phyloP scores from a whole-genome alignment of 169 alveolate species.

The Plasmodium cynomolgi region DNA sequence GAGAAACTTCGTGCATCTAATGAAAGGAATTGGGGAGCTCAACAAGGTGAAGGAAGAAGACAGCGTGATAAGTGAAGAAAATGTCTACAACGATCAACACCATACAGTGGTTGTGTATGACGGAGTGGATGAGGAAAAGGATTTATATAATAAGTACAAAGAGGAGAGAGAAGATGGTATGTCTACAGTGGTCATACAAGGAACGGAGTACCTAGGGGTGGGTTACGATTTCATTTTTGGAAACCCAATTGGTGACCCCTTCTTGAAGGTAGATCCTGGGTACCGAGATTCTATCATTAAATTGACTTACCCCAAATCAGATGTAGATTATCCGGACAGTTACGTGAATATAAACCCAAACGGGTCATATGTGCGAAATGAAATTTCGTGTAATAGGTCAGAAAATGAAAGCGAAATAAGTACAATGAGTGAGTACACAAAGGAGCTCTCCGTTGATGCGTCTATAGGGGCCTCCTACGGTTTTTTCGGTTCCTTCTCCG shows the following conservation, averaged over 20 bases:
- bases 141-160: constrained; percentile 60
- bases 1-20: constrained; percentile 12
- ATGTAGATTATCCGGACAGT: constrained; percentile 68
- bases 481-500: constrained; percentile 84
- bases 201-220: constrained; percentile 86
- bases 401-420: constrained; percentile 77
- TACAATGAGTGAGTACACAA: constrained; percentile 81
- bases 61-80: not conserved
- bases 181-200: constrained; percentile 58
- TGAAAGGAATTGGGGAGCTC: constrained; percentile 22
- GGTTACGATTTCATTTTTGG: constrained; percentile 88
- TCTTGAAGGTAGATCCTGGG: constrained; percentile 89
- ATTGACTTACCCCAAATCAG: constrained; percentile 75
- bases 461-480: constrained; percentile 79
- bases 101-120: constrained; percentile 59
- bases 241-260: constrained; percentile 89
- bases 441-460: constrained; percentile 87
- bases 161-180: constrained; percentile 15
- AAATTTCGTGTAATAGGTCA: constrained; percentile 86
- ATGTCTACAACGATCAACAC: constrained; percentile 50
- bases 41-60: not conserved
- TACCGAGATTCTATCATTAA: constrained; percentile 84
- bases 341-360: constrained; percentile 77
- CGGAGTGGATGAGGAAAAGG: constrained; percentile 52
- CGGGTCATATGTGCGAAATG: constrained; percentile 86